Evolutionary conservation across 2,329 filamentous ascomycete genomes (phyloP), one percentile per base, ranked within the genome.

Genomic region (Macrophomina tecta): DNA sequence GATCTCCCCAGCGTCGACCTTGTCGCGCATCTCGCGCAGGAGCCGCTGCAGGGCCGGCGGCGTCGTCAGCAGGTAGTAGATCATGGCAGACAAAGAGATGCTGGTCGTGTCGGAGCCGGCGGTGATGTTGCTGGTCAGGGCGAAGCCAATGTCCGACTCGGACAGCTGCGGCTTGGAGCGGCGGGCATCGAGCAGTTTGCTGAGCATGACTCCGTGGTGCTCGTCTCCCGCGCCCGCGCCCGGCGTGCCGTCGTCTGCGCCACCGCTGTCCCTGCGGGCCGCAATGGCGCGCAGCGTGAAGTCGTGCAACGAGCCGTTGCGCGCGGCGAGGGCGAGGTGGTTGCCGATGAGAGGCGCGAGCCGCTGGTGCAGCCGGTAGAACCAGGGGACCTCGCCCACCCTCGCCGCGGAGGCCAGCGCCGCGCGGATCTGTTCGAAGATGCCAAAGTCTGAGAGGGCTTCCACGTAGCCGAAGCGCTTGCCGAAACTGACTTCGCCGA

Each of bases 21-120:
- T 40, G 14, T 66, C 65, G 32, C 69, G 68, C 38, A 71, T 66
- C 45, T 73, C 69, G 14, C 67, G 66, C 2, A 61, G 69, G 11
- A 74, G 72, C 61, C 68, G 73, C 16, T 70, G 71, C 18, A 70
- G 67, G 4, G 74, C 70, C 1, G 45, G 36, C 1, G 76, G 76
- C 65, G 77, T 69, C 49, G 74, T 76, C 38, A 81, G 73, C 18
- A 78, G 72, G 65, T 77, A 72, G 69, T 80, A 82, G 12, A 82
- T 68, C 6, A 77, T 69, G 8, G 72, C 68, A 8, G 73, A 69
- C 4, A 80, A 68, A 6, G 72, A 68, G 6, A 76, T 72, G 2
- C 75, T 73, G 0, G 76, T 79, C 1, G 77, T 80, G 40, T 80
- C 78, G 9, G 73, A 70, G 18, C 77, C 77, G 1, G 76, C 78